Evolutionary conservation across 768 basidiomycete species (phyloP).

Genomic region (Ramaria sp.): DNA sequence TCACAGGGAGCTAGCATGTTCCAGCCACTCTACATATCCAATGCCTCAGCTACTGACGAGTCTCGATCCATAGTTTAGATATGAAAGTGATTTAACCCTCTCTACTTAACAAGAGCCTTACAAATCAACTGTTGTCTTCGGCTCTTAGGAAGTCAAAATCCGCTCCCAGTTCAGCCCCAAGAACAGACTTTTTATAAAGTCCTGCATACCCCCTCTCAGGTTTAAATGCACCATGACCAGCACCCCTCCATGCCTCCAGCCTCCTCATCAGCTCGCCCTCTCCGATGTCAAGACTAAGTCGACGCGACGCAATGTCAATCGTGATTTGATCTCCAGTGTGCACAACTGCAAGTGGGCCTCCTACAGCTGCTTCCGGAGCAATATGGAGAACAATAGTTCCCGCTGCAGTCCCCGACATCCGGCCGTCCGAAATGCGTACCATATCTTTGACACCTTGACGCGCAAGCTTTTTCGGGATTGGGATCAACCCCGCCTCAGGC

Average conservation of each 20-base stretch:
- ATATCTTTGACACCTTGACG: constrained; percentile 17
- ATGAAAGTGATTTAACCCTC: neutral
- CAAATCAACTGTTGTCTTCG: neutral
- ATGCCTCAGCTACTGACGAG: no score
- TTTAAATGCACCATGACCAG: neutral
- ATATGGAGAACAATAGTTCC: constrained; percentile 20
- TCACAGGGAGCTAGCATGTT: no score
- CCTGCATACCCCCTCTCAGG: constrained; percentile 14
- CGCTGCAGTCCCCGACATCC: constrained; percentile 18
- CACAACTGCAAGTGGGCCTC: constrained; percentile 17
- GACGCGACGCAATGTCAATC: constrained; percentile 23
- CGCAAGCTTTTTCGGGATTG: constrained; percentile 18
- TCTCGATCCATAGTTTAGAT: neutral
- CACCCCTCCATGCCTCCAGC: neutral
- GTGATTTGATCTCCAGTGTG: constrained; percentile 18
- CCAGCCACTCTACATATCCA: no score
- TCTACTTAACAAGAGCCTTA: no score
- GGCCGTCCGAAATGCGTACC: constrained; percentile 17
- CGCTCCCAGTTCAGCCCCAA: constrained; percentile 15
- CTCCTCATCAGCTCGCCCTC: neutral
- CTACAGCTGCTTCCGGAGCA: constrained; percentile 17
- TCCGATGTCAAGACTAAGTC: constrained; percentile 12
- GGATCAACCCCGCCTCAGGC: constrained; percentile 20
- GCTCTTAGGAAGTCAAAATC: constrained; percentile 17
- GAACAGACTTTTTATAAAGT: constrained; percentile 14